These are phyloP conservation scores for Linum tenue DNA, from an alignment of 345 rosid species.

Conservation along the genomic window DNA sequence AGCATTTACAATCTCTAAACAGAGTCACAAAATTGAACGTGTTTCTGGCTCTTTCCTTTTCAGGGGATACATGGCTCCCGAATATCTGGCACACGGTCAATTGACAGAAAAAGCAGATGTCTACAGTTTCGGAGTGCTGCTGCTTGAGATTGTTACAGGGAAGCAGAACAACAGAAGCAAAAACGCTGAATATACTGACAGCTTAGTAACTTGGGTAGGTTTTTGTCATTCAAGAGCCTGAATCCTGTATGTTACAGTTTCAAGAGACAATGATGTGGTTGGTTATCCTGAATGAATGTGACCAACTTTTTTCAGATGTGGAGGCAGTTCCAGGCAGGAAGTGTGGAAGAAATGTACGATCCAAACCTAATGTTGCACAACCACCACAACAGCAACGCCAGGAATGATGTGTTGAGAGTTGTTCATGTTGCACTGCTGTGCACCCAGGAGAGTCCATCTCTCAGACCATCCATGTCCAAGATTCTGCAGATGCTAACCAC, in stretches of 20 bases:
- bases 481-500: constrained; percentile 61
- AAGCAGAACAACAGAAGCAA: constrained; percentile 67
- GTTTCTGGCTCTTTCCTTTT: constrained; percentile 11
- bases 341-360: constrained; percentile 59
- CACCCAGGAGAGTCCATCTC: constrained; percentile 60
- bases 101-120: constrained; percentile 88
- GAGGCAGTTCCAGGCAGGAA: constrained; percentile 66
- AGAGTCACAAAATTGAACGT: not conserved
- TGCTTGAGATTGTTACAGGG: constrained; percentile 74
- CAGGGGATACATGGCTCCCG: constrained; percentile 97
- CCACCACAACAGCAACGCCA: constrained; percentile 31
- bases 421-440: constrained; percentile 74
- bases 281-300: not conserved
- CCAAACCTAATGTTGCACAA: constrained; percentile 45
- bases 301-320: constrained; percentile 37
- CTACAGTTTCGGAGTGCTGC: constrained; percentile 79
- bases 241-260: not conserved
- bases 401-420: constrained; percentile 50
- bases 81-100: constrained; percentile 85
- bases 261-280: not conserved
- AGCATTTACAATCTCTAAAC: not conserved
- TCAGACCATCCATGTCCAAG: constrained; percentile 75
- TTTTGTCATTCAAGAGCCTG: not conserved
- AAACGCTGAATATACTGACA: constrained; percentile 64
- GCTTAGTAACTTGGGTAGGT: constrained; percentile 70